These are phyloP conservation scores for Papilionanthe hybrid DNA, from an alignment of 116 monocot genomes.

Conservation along the genomic window DNA sequence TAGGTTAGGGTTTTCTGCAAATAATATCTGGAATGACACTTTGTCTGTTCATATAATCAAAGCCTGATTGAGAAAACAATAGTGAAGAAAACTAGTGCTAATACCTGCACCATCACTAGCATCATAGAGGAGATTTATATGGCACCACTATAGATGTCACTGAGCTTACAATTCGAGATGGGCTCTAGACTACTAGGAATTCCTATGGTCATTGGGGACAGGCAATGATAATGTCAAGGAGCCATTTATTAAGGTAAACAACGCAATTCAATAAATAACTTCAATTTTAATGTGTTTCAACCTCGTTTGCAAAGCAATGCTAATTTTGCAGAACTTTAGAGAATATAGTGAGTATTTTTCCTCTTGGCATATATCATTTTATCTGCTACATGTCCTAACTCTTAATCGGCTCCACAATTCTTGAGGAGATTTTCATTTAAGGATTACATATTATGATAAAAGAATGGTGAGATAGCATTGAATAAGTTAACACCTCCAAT, in stretches of 20 bases:
- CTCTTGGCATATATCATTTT: background rate
- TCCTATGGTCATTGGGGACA: slow-evolving; percentile 60
- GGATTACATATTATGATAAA: slow-evolving; percentile 70
- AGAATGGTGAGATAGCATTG: slow-evolving; percentile 48
- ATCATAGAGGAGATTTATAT: slow-evolving; percentile 61
- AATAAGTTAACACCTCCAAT: background rate
- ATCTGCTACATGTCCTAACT: background rate
- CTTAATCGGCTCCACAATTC: slow-evolving; percentile 43
- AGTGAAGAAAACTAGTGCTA: slow-evolving; percentile 59
- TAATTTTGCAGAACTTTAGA: slow-evolving; percentile 48
- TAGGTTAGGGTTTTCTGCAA: background rate
- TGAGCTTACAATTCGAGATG: slow-evolving; percentile 88
- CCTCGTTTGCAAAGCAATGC: background rate
- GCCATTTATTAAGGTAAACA: slow-evolving; percentile 72
- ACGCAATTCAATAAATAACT: background rate
- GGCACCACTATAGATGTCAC: slow-evolving; percentile 54
- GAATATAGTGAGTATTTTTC: slow-evolving; percentile 52
- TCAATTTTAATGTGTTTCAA: background rate
- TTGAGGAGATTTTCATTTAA: slow-evolving; percentile 72
- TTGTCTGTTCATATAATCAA: slow-evolving; percentile 19
- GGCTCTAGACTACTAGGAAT: slow-evolving; percentile 87
- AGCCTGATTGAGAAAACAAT: slow-evolving; percentile 70
- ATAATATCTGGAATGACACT: background rate
- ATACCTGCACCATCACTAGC: slow-evolving; percentile 79
- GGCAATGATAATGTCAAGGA: slow-evolving; percentile 81